Conservation (phyloP, 2,329 filamentous ascomycete genomes). For the Trichoderma afroharzianum region DNA sequence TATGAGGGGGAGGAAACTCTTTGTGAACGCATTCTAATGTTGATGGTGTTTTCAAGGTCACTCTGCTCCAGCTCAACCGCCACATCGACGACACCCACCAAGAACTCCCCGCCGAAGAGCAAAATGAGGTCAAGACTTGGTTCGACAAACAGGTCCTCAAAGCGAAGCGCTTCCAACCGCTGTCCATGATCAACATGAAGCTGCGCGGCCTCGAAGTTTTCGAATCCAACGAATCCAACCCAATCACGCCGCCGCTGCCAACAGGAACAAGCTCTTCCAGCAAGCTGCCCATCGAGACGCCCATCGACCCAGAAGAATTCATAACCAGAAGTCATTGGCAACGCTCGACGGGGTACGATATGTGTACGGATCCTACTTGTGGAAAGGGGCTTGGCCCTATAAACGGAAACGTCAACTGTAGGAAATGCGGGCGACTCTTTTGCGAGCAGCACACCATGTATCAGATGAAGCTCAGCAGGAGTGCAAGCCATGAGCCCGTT, state of each 20-base stretch:
- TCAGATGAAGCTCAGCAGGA: constrained; percentile 93
- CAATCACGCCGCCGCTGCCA: constrained; percentile 28
- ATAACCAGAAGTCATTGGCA: constrained; percentile 92
- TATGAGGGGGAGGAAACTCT: neutral
- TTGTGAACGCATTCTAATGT: neutral
- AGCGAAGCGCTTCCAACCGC: constrained; percentile 86
- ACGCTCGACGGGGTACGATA: constrained; percentile 65
- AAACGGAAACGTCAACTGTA: constrained; percentile 85
- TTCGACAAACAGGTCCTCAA: constrained; percentile 93
- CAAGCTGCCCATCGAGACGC: constrained; percentile 39
- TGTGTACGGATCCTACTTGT: constrained; percentile 84
- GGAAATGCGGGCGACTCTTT: constrained; percentile 88
- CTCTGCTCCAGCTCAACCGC: constrained; percentile 83
- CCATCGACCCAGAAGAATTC: constrained; percentile 79
- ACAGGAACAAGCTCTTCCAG: constrained; percentile 33
- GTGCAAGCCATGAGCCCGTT: constrained; percentile 84
- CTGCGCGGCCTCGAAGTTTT: constrained; percentile 89
- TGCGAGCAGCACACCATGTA: constrained; percentile 99
- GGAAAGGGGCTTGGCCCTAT: constrained; percentile 73
- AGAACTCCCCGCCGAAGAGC: constrained; percentile 81
- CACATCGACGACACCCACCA: constrained; percentile 85
- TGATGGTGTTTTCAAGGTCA: constrained; percentile 56
- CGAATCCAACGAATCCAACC: constrained; percentile 75
- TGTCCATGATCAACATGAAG: constrained; percentile 90
- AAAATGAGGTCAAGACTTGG: constrained; percentile 95